Evolutionary conservation across 1,284 basidiomycete genomes (phyloP).

Genomic region (Spongiforma sp.): DNA sequence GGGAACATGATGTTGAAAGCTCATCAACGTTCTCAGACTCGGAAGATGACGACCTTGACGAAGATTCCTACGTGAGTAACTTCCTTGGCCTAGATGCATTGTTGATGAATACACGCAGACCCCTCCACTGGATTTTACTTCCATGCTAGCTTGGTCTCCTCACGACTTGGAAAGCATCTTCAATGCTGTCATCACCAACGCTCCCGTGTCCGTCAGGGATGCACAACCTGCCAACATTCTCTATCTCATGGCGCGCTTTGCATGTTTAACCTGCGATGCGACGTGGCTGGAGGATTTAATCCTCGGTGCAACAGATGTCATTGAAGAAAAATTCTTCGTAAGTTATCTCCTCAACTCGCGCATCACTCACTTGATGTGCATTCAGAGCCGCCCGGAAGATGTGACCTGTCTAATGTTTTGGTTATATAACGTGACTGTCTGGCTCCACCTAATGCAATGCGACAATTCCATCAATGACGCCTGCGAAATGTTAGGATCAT

Average conservation of each 20-base stretch:
- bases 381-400: conserved; percentile 82
- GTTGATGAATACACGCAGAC: conserved; percentile 50
- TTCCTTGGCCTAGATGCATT: conserved; percentile 20
- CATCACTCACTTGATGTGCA: conserved; percentile 16
- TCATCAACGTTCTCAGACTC: conserved; percentile 45
- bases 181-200: conserved; percentile 78
- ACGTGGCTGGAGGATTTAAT: conserved; percentile 93
- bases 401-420: conserved; percentile 91
- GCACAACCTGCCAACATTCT: conserved; percentile 83
- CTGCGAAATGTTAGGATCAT: conserved; percentile 82
- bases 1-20: conserved; percentile 42
- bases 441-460: conserved; percentile 89
- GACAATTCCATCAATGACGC: conserved; percentile 77
- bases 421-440: conserved; percentile 90
- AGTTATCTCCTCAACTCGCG: conserved; percentile 39
- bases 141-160: conserved; percentile 92
- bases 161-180: conserved; percentile 78
- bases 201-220: conserved; percentile 69
- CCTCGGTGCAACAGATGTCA: conserved; percentile 87
- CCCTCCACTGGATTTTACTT: conserved; percentile 71
- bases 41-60: conserved; percentile 52
- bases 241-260: conserved; percentile 88
- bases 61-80: conserved; percentile 57
- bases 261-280: conserved; percentile 84
- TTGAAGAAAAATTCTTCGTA: conserved; percentile 93